Conservation (phyloP, 1,139 yeast species). For the Blastobotrys niveus region DNA sequence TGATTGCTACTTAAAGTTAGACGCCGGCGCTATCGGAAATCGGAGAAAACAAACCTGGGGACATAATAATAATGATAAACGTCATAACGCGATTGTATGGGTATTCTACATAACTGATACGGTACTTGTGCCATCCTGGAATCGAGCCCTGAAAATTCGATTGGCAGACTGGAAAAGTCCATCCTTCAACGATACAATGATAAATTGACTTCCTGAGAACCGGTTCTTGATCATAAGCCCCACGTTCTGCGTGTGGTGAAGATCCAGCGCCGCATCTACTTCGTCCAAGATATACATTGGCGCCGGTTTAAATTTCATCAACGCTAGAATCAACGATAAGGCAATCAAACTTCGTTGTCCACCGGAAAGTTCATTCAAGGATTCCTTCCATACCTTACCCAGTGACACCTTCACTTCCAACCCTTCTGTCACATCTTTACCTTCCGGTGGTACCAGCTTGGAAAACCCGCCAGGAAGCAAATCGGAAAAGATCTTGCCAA, state of each 20-base stretch:
- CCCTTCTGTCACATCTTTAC: constrained; percentile 81
- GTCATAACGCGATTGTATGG: background rate
- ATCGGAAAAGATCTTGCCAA: constrained; percentile 89
- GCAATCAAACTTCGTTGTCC: constrained; percentile 96
- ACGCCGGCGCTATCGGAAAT: no score
- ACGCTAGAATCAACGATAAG: constrained; percentile 79
- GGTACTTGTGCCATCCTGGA: constrained; percentile 94
- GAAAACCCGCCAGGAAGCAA: constrained; percentile 87
- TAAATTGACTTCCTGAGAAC: constrained; percentile 92
- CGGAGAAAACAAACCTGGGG: no score
- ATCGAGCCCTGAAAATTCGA: constrained; percentile 84
- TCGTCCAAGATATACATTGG: constrained; percentile 97
- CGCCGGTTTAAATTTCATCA: constrained; percentile 92
- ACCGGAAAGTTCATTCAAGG: constrained; percentile 91
- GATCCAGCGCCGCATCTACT: constrained; percentile 96
- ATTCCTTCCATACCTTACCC: constrained; percentile 94
- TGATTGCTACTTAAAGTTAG: no score
- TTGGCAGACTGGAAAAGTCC: constrained; percentile 99
- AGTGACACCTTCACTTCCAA: constrained; percentile 85
- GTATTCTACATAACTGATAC: constrained; percentile 40
- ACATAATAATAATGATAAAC: no score
- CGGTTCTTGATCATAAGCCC: constrained; percentile 94
- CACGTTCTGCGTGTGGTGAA: constrained; percentile 94
- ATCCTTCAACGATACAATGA: constrained; percentile 92
- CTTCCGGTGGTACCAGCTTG: constrained; percentile 75